Evolutionary conservation across 306 rosid genomes (phyloP).

Genomic region (Trifolium repens): DNA sequence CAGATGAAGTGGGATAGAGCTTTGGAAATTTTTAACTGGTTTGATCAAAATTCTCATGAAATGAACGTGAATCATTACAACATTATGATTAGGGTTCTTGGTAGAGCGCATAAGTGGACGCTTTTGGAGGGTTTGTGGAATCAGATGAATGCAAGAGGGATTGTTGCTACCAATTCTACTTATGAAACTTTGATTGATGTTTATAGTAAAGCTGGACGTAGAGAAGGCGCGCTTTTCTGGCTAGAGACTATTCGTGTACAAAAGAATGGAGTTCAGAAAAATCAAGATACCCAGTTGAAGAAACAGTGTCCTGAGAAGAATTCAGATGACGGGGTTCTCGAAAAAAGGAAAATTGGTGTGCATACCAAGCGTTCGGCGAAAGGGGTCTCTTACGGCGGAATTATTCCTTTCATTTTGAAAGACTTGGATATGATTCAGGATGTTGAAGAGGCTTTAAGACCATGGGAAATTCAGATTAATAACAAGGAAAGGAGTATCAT

Average conservation of each 20-base stretch:
- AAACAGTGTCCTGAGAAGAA: constrained; percentile 44
- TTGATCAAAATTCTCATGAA: constrained; percentile 63
- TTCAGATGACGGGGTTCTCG: constrained; percentile 38
- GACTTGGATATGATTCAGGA: constrained; percentile 61
- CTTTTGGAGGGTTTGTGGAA: constrained; percentile 69
- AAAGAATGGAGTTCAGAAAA: neutral
- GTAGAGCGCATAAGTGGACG: constrained; percentile 71
- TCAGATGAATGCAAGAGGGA: constrained; percentile 74
- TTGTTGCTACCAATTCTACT: constrained; percentile 82
- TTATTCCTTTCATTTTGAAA: constrained; percentile 70
- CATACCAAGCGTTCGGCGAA: constrained; percentile 79
- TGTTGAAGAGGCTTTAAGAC: constrained; percentile 71
- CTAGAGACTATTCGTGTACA: constrained; percentile 65
- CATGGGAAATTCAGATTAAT: constrained; percentile 70
- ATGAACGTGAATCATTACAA: constrained; percentile 89
- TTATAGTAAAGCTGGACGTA: constrained; percentile 78
- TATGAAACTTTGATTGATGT: constrained; percentile 92
- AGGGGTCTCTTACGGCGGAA: constrained; percentile 72
- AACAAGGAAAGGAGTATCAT: constrained; percentile 90
- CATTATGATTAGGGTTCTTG: constrained; percentile 70
- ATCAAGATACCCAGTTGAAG: constrained; percentile 42
- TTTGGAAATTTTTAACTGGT: constrained; percentile 86
- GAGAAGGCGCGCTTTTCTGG: constrained; percentile 75
- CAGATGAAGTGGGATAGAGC: constrained; percentile 83
- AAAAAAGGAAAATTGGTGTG: constrained; percentile 41